phyloP scores from a whole-genome alignment of 768 basidiomycete genomes.

The Boletus reticulatus region DNA sequence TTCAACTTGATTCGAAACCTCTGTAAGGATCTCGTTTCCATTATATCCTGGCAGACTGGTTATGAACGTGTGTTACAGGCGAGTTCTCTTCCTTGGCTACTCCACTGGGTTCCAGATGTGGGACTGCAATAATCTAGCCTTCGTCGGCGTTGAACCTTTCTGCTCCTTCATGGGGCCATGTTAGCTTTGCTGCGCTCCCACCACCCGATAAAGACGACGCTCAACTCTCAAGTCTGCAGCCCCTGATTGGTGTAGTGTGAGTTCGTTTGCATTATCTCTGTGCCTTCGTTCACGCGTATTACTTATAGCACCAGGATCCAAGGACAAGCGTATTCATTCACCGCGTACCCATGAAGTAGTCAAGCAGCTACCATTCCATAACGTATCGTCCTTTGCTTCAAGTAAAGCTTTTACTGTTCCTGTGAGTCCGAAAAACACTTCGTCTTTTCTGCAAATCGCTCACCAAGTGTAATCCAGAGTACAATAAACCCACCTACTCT shows the following conservation, averaged over 20 bases:
- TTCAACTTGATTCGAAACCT: constrained; percentile 15
- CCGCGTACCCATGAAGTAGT: not conserved
- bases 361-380: constrained; percentile 20
- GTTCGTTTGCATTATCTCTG: constrained; percentile 9
- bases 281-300: constrained; percentile 1
- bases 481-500: constrained; percentile 43
- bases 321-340: too few species aligned
- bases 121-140: constrained; percentile 52
- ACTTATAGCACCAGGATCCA: not conserved
- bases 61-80: constrained; percentile 27
- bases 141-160: constrained; percentile 45
- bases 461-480: constrained; percentile 38
- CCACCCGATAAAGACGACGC: not conserved
- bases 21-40: constrained; percentile 13
- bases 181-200: constrained; percentile 14
- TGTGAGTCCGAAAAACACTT: constrained; percentile 31
- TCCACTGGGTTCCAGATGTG: constrained; percentile 54
- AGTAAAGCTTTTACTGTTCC: constrained; percentile 7
- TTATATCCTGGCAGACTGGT: not conserved
- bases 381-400: constrained; percentile 12
- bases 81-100: constrained; percentile 55
- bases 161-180: constrained; percentile 11
- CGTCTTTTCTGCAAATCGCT: not conserved
- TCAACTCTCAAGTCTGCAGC: constrained; percentile 2
- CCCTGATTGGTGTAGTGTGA: constrained; percentile 34